Evolutionary conservation across 2,329 filamentous ascomycete genomes (phyloP).

Genomic region (Alternaria ventricosa): DNA sequence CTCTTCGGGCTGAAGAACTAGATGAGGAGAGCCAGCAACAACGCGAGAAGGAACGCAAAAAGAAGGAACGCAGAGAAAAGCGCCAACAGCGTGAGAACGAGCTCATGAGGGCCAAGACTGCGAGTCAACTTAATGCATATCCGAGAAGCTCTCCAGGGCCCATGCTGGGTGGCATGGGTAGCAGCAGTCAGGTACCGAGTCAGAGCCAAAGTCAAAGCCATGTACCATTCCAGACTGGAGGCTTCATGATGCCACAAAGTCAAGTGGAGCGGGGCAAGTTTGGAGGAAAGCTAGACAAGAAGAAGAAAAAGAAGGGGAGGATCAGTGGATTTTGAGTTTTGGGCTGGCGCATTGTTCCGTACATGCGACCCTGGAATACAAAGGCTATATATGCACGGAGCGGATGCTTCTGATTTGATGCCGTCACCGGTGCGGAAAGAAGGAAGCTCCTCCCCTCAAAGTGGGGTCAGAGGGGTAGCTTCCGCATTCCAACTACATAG

Average conservation of each 20-base stretch:
- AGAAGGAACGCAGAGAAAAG: conserved; percentile 49
- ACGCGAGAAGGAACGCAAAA: conserved; percentile 47
- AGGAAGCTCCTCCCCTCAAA: conserved; percentile 2
- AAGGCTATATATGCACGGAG: too few species aligned
- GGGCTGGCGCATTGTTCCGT: background rate
- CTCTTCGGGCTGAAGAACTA: conserved; percentile 32
- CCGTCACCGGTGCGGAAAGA: conserved; percentile 14
- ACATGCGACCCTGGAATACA: background rate
- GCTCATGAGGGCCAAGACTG: conserved; percentile 21
- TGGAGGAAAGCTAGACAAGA: conserved; percentile 42
- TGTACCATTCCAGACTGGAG: background rate
- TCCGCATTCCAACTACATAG: conserved; percentile 1
- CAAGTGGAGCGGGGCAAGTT: conserved; percentile 46
- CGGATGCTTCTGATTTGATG: background rate
- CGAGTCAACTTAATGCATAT: conserved; percentile 26
- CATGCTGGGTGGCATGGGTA: conserved; percentile 19
- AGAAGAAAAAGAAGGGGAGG: conserved; percentile 46
- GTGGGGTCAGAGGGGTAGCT: conserved; percentile 30
- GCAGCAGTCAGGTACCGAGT: conserved; percentile 36
- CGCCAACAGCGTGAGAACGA: conserved; percentile 51
- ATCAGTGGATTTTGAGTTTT: conserved; percentile 40
- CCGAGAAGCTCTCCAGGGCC: conserved; percentile 40
- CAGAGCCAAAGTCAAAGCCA: conserved; percentile 14
- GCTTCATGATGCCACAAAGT: conserved; percentile 27
- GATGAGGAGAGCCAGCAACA: conserved; percentile 47